Percentiles rank a stretch among this genome's conserved stretches.
Conservation (phyloP, 352 stramenopile species). For the Halophytophthora batemanensis region DNA sequence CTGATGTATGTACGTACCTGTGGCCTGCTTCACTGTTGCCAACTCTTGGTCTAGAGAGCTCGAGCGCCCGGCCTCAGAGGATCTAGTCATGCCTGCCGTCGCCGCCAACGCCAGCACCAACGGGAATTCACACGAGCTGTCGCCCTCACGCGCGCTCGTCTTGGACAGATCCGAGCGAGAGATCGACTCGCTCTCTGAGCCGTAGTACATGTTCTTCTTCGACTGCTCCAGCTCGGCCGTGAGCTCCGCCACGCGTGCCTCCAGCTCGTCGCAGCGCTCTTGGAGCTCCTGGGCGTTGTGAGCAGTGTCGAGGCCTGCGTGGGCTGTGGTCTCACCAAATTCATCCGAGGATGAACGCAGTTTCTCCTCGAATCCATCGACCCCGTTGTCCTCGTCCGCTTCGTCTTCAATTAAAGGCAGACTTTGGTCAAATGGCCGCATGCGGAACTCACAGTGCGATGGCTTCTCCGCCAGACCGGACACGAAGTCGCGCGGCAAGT, state of each 20-base stretch:
- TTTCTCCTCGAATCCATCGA: conserved; percentile 30
- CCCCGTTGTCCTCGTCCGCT: conserved; percentile 23
- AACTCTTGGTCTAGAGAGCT: conserved; percentile 63
- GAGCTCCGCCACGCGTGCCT: conserved; percentile 57
- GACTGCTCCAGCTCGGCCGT: conserved; percentile 64
- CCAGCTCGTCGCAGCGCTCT: conserved; percentile 69
- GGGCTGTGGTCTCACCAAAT: conserved; percentile 28
- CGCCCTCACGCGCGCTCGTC: conserved; percentile 52
- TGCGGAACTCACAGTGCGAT: conserved; percentile 86
- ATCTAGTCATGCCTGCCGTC: conserved; percentile 71
- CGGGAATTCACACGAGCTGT: conserved; percentile 81
- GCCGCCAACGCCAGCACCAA: conserved; percentile 75
- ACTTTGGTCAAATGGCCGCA: conserved; percentile 83
- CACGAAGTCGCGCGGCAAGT: conserved; percentile 81
- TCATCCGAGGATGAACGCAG: conserved; percentile 23
- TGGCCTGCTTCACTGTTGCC: conserved; percentile 42
- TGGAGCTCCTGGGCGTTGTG: conserved; percentile 53
- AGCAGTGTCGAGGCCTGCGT: conserved; percentile 16
- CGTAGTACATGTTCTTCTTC: conserved; percentile 75
- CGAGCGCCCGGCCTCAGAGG: conserved; percentile 57
- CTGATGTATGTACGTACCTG: conserved; percentile 24
- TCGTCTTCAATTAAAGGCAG: conserved; percentile 65
- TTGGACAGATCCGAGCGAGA: conserved; percentile 69
- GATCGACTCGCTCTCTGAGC: conserved; percentile 66
- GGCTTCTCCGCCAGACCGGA: conserved; percentile 81